A percentile compares a stretch with the other conserved stretches of the same genome.
Evolutionary conservation across 2,329 filamentous ascomycete species (phyloP).

Genomic region (Verticillium klebahnii): DNA sequence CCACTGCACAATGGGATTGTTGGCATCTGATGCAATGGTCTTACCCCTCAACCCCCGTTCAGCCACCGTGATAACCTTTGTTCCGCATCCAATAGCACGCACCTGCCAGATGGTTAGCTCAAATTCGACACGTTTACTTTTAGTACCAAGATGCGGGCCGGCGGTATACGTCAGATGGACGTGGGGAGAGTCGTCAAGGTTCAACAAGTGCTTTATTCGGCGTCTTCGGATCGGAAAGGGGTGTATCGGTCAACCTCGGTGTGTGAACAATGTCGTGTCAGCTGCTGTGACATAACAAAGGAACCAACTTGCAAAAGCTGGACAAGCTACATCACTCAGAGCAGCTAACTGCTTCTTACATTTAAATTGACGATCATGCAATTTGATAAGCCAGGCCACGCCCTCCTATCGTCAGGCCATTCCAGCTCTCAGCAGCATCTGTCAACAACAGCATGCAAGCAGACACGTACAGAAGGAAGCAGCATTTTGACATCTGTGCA

Average conservation of each 20-base stretch:
- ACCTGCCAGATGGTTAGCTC: neutral
- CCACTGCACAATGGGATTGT: neutral
- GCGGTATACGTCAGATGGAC: neutral
- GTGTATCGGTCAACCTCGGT: neutral
- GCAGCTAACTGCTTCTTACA: too few relatives aligned
- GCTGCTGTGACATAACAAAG: neutral
- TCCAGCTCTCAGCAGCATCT: too few relatives aligned
- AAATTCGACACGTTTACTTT: neutral
- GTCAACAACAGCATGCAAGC: too few relatives aligned
- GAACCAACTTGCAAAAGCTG: too few relatives aligned
- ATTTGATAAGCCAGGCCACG: too few relatives aligned
- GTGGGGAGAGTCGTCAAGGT: neutral
- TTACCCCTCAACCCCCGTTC: neutral
- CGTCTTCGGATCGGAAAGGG: neutral
- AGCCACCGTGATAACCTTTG: neutral
- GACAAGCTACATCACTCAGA: too few relatives aligned
- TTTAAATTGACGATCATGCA: too few relatives aligned
- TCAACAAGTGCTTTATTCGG: neutral
- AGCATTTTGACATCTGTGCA: too few relatives aligned
- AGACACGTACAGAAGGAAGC: too few relatives aligned
- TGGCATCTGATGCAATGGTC: neutral
- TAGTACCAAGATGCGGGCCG: neutral
- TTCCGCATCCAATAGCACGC: neutral
- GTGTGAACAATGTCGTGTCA: neutral
- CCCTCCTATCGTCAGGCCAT: too few relatives aligned